These are phyloP conservation scores for Neurospora sp. DNA, from an alignment of 2,329 filamentous ascomycete species.

Conservation along the genomic window DNA sequence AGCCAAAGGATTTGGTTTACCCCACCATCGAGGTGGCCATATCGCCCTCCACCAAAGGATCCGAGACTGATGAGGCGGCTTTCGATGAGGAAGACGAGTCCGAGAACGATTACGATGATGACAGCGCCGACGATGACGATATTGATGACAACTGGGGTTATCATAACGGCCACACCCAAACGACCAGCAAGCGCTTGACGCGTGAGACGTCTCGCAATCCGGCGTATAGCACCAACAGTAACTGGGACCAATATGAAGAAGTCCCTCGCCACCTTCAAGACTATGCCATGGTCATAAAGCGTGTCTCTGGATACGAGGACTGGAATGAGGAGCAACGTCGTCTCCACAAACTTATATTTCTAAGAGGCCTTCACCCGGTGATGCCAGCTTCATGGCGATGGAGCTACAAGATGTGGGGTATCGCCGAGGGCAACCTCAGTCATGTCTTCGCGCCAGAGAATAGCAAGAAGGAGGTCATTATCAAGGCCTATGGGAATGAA, in stretches of 20 bases:
- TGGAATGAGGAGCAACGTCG: conserved; percentile 25
- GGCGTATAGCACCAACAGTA: conserved; percentile 11
- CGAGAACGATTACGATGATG: conserved; percentile 2
- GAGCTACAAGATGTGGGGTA: conserved; percentile 24
- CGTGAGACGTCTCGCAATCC: not conserved
- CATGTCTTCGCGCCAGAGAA: conserved; percentile 21
- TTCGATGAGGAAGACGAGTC: not conserved
- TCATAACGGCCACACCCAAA: not conserved
- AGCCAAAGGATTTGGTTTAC: not conserved
- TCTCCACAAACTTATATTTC: conserved; percentile 24
- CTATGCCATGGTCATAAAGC: conserved; percentile 6
- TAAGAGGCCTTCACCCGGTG: conserved; percentile 26
- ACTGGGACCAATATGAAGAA: conserved; percentile 16
- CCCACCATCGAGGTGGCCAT: not conserved
- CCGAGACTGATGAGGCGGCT: not conserved
- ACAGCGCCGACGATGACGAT: conserved; percentile 8
- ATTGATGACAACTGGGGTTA: not conserved
- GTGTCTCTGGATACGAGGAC: conserved; percentile 11
- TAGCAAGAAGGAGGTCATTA: conserved; percentile 17
- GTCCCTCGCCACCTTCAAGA: conserved; percentile 9
- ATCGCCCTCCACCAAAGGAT: not conserved
- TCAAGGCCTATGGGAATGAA: conserved; percentile 20
- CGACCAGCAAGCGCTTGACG: not conserved
- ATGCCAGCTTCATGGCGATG: conserved; percentile 23
- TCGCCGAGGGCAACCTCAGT: conserved; percentile 18